Percentiles rank a stretch among this genome's conserved stretches.
Evolutionary conservation across 768 basidiomycete genomes (phyloP).

Genomic region (Lactifluus subvellereus): DNA sequence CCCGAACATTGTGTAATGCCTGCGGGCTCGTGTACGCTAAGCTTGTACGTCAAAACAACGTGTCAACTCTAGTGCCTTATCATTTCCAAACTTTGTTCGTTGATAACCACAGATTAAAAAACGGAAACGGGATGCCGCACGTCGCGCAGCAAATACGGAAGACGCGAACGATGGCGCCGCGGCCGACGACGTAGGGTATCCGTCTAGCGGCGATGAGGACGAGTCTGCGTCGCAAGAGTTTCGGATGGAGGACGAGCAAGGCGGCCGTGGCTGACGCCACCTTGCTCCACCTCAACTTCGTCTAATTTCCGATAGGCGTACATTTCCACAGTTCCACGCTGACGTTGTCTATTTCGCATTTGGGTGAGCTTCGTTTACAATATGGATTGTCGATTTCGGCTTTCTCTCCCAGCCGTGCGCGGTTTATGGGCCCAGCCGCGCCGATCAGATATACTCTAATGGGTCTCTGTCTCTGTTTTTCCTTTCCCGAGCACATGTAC

Average conservation of each 20-base stretch:
- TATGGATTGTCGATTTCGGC: constrained; percentile 23
- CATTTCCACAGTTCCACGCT: constrained; percentile 17
- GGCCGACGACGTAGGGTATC: constrained; percentile 15
- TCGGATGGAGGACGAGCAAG: constrained; percentile 21
- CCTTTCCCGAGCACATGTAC: constrained; percentile 18
- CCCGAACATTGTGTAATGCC: constrained; percentile 79
- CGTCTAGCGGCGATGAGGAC: constrained; percentile 25
- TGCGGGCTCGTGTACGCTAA: constrained; percentile 86
- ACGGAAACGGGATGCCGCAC: constrained; percentile 24
- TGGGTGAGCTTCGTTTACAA: constrained; percentile 27
- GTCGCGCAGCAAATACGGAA: constrained; percentile 14
- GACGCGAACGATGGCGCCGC: constrained; percentile 13
- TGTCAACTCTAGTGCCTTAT: constrained; percentile 10
- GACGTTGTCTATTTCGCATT: constrained; percentile 27
- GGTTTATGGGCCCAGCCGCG: constrained; percentile 22
- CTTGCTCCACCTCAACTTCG: constrained; percentile 5
- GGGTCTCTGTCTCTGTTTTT: constrained; percentile 11
- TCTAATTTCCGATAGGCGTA: constrained; percentile 11
- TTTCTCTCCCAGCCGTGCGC: constrained; percentile 12
- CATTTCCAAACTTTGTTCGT: constrained; percentile 5
- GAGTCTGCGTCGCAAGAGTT: constrained; percentile 26
- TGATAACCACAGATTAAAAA: constrained; percentile 24
- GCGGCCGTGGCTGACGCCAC: constrained; percentile 16
- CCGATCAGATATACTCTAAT: constrained; percentile 25
- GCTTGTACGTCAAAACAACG: constrained; percentile 42